These are phyloP conservation scores for Chlamydomonas reinhardtii DNA, from an alignment of 163 green algal genomes.

Conservation along the genomic window DNA sequence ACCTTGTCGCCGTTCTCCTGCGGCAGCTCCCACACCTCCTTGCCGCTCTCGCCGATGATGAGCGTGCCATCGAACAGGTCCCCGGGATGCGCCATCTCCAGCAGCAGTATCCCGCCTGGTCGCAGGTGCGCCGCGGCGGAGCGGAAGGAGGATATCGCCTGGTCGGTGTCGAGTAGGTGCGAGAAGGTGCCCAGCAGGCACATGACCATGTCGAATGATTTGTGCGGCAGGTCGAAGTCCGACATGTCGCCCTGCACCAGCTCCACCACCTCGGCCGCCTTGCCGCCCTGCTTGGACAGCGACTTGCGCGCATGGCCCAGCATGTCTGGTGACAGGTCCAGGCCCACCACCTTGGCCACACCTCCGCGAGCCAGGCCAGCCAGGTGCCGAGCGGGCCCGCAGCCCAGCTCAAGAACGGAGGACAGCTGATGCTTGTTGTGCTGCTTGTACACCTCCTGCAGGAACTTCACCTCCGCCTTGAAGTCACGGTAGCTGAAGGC, in stretches of 20 bases:
- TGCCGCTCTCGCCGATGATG: slow-evolving; percentile 53
- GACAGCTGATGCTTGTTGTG: slow-evolving; percentile 21
- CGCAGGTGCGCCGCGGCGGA: slow-evolving; percentile 44
- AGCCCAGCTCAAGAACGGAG: slow-evolving; percentile 49
- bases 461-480: slow-evolving; percentile 51
- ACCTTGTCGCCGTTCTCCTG: slow-evolving; percentile 54
- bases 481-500: slow-evolving; percentile 58
- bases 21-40: slow-evolving; percentile 61
- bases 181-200: slow-evolving; percentile 71
- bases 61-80: slow-evolving; percentile 72
- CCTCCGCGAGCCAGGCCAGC: slow-evolving; percentile 23
- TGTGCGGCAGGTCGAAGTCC: slow-evolving; percentile 11
- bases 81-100: slow-evolving; percentile 71
- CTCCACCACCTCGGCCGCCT: neutral
- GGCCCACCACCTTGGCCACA: slow-evolving; percentile 20
- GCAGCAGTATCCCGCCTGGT: slow-evolving; percentile 61
- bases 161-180: slow-evolving; percentile 64
- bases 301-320: slow-evolving; percentile 17
- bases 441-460: slow-evolving; percentile 37
- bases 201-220: slow-evolving; percentile 60
- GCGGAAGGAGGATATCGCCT: slow-evolving; percentile 46
- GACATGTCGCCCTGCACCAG: slow-evolving; percentile 49
- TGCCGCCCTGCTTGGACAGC: neutral
- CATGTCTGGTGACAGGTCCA: slow-evolving; percentile 50
- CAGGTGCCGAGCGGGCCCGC: slow-evolving; percentile 35